Base-by-base conservation (phyloP, 345 rosid species). In the Eucalyptus camaldulensis region DNA sequence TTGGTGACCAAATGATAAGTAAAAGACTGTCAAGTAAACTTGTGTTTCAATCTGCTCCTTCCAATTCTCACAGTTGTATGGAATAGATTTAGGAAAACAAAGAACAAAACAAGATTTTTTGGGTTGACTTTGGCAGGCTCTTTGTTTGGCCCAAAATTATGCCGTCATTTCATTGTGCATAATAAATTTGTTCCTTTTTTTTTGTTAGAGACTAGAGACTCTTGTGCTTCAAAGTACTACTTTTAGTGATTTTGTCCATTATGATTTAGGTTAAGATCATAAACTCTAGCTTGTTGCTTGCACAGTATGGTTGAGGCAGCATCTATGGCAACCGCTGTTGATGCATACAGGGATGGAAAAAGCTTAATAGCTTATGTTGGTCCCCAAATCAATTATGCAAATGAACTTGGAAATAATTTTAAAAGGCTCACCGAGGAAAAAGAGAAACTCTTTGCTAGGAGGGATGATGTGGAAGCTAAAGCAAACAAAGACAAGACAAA, bases 371-470 rank as follows among this genome's bases (percentile, higher is more conserved):
- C 50, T 72, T 90, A 88, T 25, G 50, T 88, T 33, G 44, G 72
- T 44, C n/a, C 6, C 54, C 17, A 80, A 81, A 51, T 53, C n/a
- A 31, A 86, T 47, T 88, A 29, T 80, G 90, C 87, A 3, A 87
- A 49, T 51, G 86, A 86, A 56, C 50, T 87, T 85, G 72, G 88
- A 17, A 86, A 80, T 56, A 87, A 87, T 67, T 89, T 51, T 31
- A 69, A 29, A 21, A 91, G 60, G 85, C 29, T 90, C 49, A 51
- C 3, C 13, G 87, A 31, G 17, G 89, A 56, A 87, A 80, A 86
- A 29, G 60, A 87, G 37, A 90, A 58, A 90, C 90, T 91, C 22
- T 88, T 54, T 87, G 91, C 90, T 4, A 88, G 80, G 86, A 85
- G 81, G 87, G 90, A 62, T 31, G 90, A 91, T n/a, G 33, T 88